Evolutionary conservation across 106 monocot species (phyloP), one percentile per base, ranked within the genome.

Genomic region (Narthecium ossifragum): DNA sequence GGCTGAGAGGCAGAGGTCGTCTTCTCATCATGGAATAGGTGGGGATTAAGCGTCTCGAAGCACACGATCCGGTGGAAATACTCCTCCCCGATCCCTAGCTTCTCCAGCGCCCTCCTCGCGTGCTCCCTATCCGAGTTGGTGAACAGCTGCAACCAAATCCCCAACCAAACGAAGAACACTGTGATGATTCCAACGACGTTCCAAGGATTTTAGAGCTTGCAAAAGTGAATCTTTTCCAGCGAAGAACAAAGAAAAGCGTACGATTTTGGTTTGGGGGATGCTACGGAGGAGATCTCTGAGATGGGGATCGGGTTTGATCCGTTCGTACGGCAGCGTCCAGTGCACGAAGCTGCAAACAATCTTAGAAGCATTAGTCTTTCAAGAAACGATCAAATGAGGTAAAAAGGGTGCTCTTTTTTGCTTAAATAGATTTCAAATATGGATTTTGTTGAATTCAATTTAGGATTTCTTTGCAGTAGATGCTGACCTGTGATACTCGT

Each of bases 21-120:
- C 17, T 11, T 18, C 3, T 36, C 36, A 32, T 31, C 49, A 2
- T 59, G 23, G 46, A 82, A 90, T 2, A 90, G 67, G 34, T 73
- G 70, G 4, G 83, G 79, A 48, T 93, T 93, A n/a, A 93, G 53
- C 0, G 88, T 93, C 75, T 93, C 93, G 57, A 93, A 93, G 66
- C 88, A 93, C 10, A 93, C 59, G 24, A 89, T 77, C 18, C 53
- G 18, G 21, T 71, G 24, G 40, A 93, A 93, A 38, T 51, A 66
- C 24, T 60, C 71, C 66, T 80, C 85, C 41, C 70, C 74, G 9
- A 93, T 54, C 21, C 88, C 77, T 12, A 93, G 59, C 65, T 67
- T 73, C 64, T 79, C 61, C 46, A 93, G 33, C 2, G 65, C 76
- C 36, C 57, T 82, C 62, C 32, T 77, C 13, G 75, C 80, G 37